Evolutionary conservation across 2,329 filamentous ascomycete species (phyloP).

Genomic region (Cladobotryum protrusum): DNA sequence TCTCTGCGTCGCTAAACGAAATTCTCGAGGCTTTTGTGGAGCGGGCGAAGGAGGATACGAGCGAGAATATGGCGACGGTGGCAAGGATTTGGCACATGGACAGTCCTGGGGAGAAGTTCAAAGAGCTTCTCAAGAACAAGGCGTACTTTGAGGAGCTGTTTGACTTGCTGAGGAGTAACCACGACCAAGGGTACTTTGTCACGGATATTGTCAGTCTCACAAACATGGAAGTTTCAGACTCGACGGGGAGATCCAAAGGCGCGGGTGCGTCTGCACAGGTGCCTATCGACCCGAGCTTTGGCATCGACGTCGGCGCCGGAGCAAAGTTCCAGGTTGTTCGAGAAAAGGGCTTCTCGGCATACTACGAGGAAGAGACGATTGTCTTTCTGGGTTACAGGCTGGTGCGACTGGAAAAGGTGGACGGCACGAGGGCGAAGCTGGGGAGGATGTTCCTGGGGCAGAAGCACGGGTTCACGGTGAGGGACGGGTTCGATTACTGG

Average conservation of each 20-base stretch:
- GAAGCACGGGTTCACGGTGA: slow-evolving; percentile 23
- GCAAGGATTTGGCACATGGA: slow-evolving; percentile 27
- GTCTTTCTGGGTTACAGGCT: slow-evolving; percentile 23
- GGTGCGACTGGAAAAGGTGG: slow-evolving; percentile 22
- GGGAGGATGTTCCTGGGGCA: slow-evolving; percentile 41
- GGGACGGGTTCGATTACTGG: slow-evolving; percentile 22
- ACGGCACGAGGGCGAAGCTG: slow-evolving; percentile 19
- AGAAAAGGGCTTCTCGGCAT: slow-evolving; percentile 18
- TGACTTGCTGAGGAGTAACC: slow-evolving; percentile 18
- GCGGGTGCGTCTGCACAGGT: slow-evolving; percentile 14
- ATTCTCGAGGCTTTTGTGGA: slow-evolving; percentile 22
- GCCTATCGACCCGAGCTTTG: slow-evolving; percentile 17
- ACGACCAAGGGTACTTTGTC: slow-evolving; percentile 22
- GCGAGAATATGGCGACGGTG: slow-evolving; percentile 19
- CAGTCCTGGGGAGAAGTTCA: slow-evolving; percentile 24
- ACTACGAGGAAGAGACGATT: slow-evolving; percentile 23
- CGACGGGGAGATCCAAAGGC: slow-evolving; percentile 7
- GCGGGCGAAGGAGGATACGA: slow-evolving; percentile 16
- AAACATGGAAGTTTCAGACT: slow-evolving; percentile 19
- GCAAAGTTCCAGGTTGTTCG: slow-evolving; percentile 15
- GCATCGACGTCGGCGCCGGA: slow-evolving; percentile 15
- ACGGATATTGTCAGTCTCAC: slow-evolving; percentile 23
- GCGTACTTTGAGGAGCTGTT: slow-evolving; percentile 24
- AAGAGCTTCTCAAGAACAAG: slow-evolving; percentile 20
- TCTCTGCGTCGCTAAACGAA: slow-evolving; percentile 20